Evolutionary conservation across 1,284 basidiomycete genomes (phyloP), one percentile per base, ranked within the genome.

Genomic region (Ceratorhiza oryzae-sativae): DNA sequence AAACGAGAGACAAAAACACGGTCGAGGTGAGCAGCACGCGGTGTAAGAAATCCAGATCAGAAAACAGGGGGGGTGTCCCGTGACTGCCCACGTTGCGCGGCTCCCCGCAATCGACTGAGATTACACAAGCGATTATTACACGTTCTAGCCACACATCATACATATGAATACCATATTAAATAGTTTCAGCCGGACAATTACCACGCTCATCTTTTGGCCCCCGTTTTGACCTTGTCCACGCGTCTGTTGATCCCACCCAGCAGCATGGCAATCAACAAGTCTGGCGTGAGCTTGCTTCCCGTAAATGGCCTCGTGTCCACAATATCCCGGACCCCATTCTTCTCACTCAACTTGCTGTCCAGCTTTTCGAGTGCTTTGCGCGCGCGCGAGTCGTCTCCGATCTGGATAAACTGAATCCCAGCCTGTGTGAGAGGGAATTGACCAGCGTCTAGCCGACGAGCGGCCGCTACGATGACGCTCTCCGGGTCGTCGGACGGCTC

Each of bases 301-400:
- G 77, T 77, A 75, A 83, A 88, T 1, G 84, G 83, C 0, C 86
- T 86, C 2, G 86, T 88, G 75, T 90, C 88, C 2, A 89, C 86
- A 4, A 89, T 89, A 73, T 87, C 86, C 1, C 86, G 84, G 27
- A 86, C 78, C 49, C 74, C 36, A 36, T 72, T 51, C 42, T 32
- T 27, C 55, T 60, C 39, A 20, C 73, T 68, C 20, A 75, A 71
- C 9, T 75, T 73, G 63, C 75, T 75, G 42, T 78, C 77, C 30
- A 77, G 67, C 32, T 73, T 48, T 8, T 60, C 32, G 12, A 89
- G 79, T 60, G 81, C 87, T 56, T 79, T 78, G 0, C 83, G 82
- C 1, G 88, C 88, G 0, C 71, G 49, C 9, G 72, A 34, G 58
- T 75, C 75, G 27, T 77, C 62, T 1, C 77, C 74, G 61, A 86